Conservation (phyloP, 2,329 filamentous ascomycete genomes). For the Paecilomyces variotii region DNA sequence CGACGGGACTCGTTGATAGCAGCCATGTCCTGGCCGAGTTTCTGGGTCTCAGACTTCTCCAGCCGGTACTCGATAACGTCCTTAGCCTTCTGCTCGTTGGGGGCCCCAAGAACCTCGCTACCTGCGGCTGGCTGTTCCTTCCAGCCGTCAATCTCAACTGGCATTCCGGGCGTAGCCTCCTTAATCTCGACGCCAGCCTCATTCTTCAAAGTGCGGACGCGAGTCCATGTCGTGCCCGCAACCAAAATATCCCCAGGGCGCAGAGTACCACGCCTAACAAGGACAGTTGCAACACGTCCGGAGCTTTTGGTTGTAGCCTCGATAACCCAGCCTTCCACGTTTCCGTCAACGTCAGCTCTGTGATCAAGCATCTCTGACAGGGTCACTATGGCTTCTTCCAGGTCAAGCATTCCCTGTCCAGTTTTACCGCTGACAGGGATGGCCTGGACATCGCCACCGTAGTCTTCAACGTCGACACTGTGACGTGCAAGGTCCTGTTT, state of each 20-base stretch:
- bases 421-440: slow-evolving; percentile 91
- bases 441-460: slow-evolving; percentile 86
- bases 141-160: slow-evolving; percentile 94
- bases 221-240: slow-evolving; percentile 80
- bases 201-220: slow-evolving; percentile 74
- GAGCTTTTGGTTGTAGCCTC: slow-evolving; percentile 81
- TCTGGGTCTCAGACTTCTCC: slow-evolving; percentile 61
- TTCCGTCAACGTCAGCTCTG: slow-evolving; percentile 66
- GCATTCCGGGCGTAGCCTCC: slow-evolving; percentile 76
- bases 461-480: slow-evolving; percentile 89
- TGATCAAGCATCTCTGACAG: slow-evolving; percentile 87
- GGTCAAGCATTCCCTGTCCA: slow-evolving; percentile 77
- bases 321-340: slow-evolving; percentile 86
- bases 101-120: slow-evolving; percentile 76
- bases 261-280: slow-evolving; percentile 81
- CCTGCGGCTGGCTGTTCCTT: slow-evolving; percentile 77
- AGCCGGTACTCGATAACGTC: slow-evolving; percentile 67
- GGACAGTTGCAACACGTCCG: slow-evolving; percentile 78
- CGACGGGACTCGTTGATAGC: slow-evolving; percentile 65
- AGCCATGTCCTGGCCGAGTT: slow-evolving; percentile 60
- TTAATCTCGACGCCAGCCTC: slow-evolving; percentile 67
- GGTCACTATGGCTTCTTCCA: slow-evolving; percentile 83
- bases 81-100: slow-evolving; percentile 69
- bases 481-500: slow-evolving; percentile 79
- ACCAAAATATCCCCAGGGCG: slow-evolving; percentile 73